phyloP scores from a whole-genome alignment of 1,284 basidiomycete genomes.

The Cryptococcus neoformans region DNA sequence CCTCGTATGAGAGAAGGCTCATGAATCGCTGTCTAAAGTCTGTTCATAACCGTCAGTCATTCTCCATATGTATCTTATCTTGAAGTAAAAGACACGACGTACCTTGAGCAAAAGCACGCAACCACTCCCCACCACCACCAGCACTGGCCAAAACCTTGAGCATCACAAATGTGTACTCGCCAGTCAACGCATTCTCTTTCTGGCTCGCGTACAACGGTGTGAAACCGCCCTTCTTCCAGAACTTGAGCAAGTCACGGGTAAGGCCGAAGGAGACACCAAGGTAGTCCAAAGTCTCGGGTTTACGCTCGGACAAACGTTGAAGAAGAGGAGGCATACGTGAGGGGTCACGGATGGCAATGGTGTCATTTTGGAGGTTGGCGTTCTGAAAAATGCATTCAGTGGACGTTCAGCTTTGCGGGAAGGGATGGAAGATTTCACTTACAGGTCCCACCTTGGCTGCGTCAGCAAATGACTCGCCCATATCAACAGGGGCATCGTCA shows the following conservation, averaged over 20 bases:
- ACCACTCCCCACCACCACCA: constrained; percentile 66
- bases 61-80: neutral
- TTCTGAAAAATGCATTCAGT: constrained; percentile 21
- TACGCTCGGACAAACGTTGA: constrained; percentile 83
- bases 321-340: constrained; percentile 88
- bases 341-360: constrained; percentile 68
- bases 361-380: constrained; percentile 64
- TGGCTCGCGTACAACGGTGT: constrained; percentile 91
- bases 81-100: constrained; percentile 20
- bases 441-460: constrained; percentile 62
- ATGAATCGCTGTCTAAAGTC: constrained; percentile 93
- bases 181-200: constrained; percentile 90
- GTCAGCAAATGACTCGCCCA: constrained; percentile 60
- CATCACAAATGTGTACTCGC: constrained; percentile 96
- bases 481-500: constrained; percentile 62
- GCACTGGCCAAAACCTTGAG: constrained; percentile 67
- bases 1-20: constrained; percentile 80
- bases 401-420: neutral
- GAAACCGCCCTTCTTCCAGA: constrained; percentile 95
- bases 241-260: constrained; percentile 83
- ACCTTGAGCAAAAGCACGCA: constrained; percentile 88
- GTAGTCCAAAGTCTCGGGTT: constrained; percentile 90
- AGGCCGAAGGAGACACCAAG: constrained; percentile 95
- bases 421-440: constrained; percentile 10
- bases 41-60: constrained; percentile 37